Evolutionary conservation across 148 eudicot species (phyloP).

Genomic region (Camellia japonica): DNA sequence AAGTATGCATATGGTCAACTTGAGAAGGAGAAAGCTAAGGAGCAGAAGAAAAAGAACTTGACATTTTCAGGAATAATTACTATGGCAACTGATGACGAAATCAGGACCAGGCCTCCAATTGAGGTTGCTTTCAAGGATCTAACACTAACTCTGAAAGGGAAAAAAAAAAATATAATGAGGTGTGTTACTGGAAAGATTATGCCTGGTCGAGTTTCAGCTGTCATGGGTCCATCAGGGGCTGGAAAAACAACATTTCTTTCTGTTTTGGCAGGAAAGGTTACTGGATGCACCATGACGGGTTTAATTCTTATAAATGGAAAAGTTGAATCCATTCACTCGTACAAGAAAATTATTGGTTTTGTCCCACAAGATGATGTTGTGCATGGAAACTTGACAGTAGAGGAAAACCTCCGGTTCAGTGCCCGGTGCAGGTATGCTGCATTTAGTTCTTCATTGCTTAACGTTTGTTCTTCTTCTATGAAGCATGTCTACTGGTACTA

Average conservation of each 20-base stretch:
- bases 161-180: slow-evolving; percentile 56
- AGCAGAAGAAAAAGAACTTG: slow-evolving; percentile 52
- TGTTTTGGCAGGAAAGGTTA: slow-evolving; percentile 62
- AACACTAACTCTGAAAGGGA: slow-evolving; percentile 67
- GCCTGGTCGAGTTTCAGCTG: slow-evolving; percentile 85
- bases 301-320: slow-evolving; percentile 66
- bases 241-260: slow-evolving; percentile 88
- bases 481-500: too few species aligned
- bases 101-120: slow-evolving; percentile 56
- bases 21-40: slow-evolving; percentile 88
- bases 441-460: background rate
- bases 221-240: slow-evolving; percentile 94
- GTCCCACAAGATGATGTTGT: slow-evolving; percentile 96
- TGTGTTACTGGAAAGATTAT: slow-evolving; percentile 67
- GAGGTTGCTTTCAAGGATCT: slow-evolving; percentile 78
- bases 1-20: slow-evolving; percentile 86
- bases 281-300: slow-evolving; percentile 60
- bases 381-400: slow-evolving; percentile 82
- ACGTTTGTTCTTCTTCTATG: background rate
- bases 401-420: slow-evolving; percentile 81
- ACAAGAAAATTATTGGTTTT: slow-evolving; percentile 72
- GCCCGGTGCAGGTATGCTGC: slow-evolving; percentile 72
- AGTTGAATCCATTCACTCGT: slow-evolving; percentile 58
- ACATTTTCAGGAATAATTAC: slow-evolving; percentile 77
- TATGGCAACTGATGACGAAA: slow-evolving; percentile 64